phyloP scores from a whole-genome alignment of 2,329 filamentous ascomycete species.

The Leptographium flavum region DNA sequence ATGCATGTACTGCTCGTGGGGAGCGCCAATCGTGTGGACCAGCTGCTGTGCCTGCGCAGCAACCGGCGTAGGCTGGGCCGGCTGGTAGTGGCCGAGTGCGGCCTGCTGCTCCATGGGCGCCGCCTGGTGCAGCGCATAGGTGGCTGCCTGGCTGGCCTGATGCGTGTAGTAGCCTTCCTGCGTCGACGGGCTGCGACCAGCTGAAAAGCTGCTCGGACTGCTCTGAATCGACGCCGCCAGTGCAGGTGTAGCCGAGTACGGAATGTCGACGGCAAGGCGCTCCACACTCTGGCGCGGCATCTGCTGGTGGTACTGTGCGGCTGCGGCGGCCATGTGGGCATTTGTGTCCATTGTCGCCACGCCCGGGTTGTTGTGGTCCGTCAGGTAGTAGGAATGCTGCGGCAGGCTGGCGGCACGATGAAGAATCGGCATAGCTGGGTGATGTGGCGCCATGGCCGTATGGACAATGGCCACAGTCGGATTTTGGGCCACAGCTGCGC shows the following conservation, averaged over 20 bases:
- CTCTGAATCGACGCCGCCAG: slow-evolving; percentile 36
- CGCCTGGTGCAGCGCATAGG: slow-evolving; percentile 32
- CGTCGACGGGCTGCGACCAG: slow-evolving; percentile 35
- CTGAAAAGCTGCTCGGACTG: slow-evolving; percentile 45
- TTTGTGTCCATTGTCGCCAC: slow-evolving; percentile 45
- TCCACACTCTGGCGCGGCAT: slow-evolving; percentile 35
- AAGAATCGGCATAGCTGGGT: slow-evolving; percentile 30
- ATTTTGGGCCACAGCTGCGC: not conserved
- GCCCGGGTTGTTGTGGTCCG: slow-evolving; percentile 46
- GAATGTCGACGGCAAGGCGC: slow-evolving; percentile 31
- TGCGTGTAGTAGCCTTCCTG: slow-evolving; percentile 45
- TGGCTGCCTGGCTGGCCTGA: slow-evolving; percentile 30
- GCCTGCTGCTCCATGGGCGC: slow-evolving; percentile 32
- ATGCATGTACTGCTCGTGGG: slow-evolving; percentile 1
- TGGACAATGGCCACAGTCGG: slow-evolving; percentile 4
- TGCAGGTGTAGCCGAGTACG: slow-evolving; percentile 33
- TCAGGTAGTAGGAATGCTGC: slow-evolving; percentile 38
- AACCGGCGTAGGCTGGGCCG: slow-evolving; percentile 22
- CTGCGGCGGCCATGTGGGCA: slow-evolving; percentile 22
- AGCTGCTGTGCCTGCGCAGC: slow-evolving; percentile 21
- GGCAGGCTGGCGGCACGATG: slow-evolving; percentile 34
- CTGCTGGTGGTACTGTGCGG: slow-evolving; percentile 28
- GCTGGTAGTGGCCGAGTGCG: slow-evolving; percentile 24
- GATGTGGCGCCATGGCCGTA: slow-evolving; percentile 11
- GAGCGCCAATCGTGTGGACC: not conserved